These are phyloP conservation scores for Alternaria arbusti DNA, from an alignment of 2,329 filamentous ascomycete genomes.

Conservation along the genomic window DNA sequence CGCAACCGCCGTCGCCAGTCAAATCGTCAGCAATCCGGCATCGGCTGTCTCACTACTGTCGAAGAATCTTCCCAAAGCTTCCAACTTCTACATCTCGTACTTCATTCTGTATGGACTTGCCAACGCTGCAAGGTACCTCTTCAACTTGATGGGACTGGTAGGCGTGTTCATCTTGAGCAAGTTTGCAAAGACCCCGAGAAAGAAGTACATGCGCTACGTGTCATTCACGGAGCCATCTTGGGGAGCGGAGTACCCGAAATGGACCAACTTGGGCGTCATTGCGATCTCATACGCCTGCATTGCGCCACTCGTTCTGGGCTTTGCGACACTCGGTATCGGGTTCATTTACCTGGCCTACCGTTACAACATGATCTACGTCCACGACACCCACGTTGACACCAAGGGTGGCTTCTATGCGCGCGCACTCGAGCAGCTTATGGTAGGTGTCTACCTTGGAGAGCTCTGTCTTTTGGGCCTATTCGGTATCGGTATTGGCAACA, in stretches of 20 bases:
- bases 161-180: conserved; percentile 84
- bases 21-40: conserved; percentile 68
- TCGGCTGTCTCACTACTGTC: conserved; percentile 70
- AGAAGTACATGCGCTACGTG: conserved; percentile 28
- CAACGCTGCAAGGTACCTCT: conserved; percentile 51
- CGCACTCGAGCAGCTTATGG: conserved; percentile 56
- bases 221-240: conserved; percentile 54
- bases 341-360: conserved; percentile 57
- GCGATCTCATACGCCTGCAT: conserved; percentile 57
- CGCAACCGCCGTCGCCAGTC: conserved; percentile 64
- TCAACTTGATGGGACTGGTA: conserved; percentile 83
- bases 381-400: conserved; percentile 55
- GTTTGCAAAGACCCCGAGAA: conserved; percentile 53
- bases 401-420: conserved; percentile 55
- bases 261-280: conserved; percentile 53
- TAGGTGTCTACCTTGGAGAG: conserved; percentile 56
- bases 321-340: conserved; percentile 52
- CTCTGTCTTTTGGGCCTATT: conserved; percentile 56
- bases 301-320: conserved; percentile 56
- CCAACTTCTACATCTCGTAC: conserved; percentile 95
- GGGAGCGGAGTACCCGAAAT: conserved; percentile 56
- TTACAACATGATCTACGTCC: conserved; percentile 59
- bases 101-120: conserved; percentile 82
- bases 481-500: conserved; percentile 47
- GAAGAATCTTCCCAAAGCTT: conserved; percentile 77